These are phyloP conservation scores for Jamesozyma jinghongensis DNA, from an alignment of 805 yeast genomes.

Conservation along the genomic window DNA sequence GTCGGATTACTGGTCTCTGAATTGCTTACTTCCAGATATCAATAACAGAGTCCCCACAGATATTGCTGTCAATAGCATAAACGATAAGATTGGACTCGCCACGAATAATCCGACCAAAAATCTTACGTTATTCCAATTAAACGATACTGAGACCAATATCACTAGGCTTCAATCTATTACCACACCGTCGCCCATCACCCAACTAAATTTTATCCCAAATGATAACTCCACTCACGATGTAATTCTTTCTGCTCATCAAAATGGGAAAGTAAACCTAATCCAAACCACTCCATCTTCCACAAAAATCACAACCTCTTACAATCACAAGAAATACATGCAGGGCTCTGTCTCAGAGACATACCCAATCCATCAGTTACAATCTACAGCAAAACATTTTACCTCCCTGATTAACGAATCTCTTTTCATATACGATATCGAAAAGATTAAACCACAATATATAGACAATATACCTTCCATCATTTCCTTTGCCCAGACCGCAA, in stretches of 20 bases:
- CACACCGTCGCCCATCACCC: slow-evolving; percentile 15
- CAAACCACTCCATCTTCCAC: slow-evolving; percentile 51
- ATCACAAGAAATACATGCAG: slow-evolving; percentile 58
- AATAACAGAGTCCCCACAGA: slow-evolving; percentile 4
- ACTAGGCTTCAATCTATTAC: slow-evolving; percentile 16
- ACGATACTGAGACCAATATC: neutral
- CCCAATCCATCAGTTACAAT: slow-evolving; percentile 15
- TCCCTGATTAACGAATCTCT: slow-evolving; percentile 60
- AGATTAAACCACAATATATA: slow-evolving; percentile 31
- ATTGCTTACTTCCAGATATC: neutral
- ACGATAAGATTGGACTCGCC: slow-evolving; percentile 13
- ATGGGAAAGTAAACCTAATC: slow-evolving; percentile 66
- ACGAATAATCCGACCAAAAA: slow-evolving; percentile 11
- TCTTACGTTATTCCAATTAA: slow-evolving; percentile 13
- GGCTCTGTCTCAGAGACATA: neutral
- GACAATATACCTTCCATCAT: slow-evolving; percentile 20
- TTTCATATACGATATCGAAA: slow-evolving; percentile 66
- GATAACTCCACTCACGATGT: slow-evolving; percentile 11
- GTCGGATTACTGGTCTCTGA: slow-evolving; percentile 21
- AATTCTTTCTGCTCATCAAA: slow-evolving; percentile 63
- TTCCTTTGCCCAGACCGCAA: slow-evolving; percentile 11
- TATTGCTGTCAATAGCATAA: slow-evolving; percentile 8
- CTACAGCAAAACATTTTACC: slow-evolving; percentile 34
- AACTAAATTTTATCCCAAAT: neutral
- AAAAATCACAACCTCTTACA: slow-evolving; percentile 66